These are phyloP conservation scores for Boletales sp. DNA, from an alignment of 768 basidiomycete genomes.

Conservation along the genomic window DNA sequence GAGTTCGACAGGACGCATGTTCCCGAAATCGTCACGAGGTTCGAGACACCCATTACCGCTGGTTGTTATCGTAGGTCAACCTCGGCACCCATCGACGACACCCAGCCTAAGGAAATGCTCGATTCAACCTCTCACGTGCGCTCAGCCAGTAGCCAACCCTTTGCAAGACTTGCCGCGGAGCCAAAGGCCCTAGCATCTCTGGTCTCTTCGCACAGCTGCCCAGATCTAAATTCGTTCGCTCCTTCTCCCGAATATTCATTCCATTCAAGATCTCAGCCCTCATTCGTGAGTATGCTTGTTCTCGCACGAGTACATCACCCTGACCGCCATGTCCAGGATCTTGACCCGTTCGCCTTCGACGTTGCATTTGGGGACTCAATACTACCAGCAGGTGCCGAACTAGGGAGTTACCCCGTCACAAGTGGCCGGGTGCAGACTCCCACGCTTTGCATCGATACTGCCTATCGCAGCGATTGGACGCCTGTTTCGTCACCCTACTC, in stretches of 20 bases:
- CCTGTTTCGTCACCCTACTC: conserved; percentile 41
- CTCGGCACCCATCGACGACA: conserved; percentile 51
- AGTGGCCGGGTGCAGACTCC: conserved; percentile 26
- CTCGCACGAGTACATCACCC: not conserved
- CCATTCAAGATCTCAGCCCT: conserved; percentile 40
- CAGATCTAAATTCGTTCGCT: conserved; percentile 33
- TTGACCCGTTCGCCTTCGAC: conserved; percentile 30
- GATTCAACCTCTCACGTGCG: conserved; percentile 21
- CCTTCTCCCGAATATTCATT: conserved; percentile 26
- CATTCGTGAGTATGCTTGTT: conserved; percentile 43
- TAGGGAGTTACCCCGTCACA: conserved; percentile 22
- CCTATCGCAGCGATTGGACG: conserved; percentile 40
- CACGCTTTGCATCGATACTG: conserved; percentile 39
- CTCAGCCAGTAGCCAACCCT: conserved; percentile 23
- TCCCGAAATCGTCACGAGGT: conserved; percentile 64
- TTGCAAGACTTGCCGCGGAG: conserved; percentile 2
- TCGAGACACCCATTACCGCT: conserved; percentile 73
- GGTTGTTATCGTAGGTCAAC: conserved; percentile 65
- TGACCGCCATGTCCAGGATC: conserved; percentile 17
- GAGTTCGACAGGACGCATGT: conserved; percentile 53
- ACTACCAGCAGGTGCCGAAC: conserved; percentile 8
- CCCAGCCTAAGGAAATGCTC: conserved; percentile 31
- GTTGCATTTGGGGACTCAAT: conserved; percentile 29
- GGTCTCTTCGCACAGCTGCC: conserved; percentile 20
- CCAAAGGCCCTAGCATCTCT: conserved; percentile 6